These are phyloP conservation scores for Pythium diclinum DNA, from an alignment of 352 stramenopile genomes.

Conservation along the genomic window DNA sequence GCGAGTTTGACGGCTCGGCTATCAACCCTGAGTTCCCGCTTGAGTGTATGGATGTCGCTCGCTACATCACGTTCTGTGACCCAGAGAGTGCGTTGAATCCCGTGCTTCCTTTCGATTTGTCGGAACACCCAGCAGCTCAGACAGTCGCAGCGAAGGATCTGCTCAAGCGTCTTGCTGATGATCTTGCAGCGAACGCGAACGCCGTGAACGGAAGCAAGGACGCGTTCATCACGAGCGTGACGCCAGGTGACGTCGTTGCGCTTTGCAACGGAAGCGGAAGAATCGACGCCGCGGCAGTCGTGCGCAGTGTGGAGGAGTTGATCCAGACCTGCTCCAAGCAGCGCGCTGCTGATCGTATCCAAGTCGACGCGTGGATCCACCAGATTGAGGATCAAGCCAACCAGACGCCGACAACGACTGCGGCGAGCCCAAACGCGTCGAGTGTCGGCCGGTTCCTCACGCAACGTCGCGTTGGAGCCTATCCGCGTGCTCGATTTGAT, in stretches of 20 bases:
- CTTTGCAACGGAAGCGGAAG: slow-evolving; percentile 14
- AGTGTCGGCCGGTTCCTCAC: slow-evolving; percentile 58
- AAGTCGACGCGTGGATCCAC: slow-evolving; percentile 52
- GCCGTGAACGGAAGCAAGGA: slow-evolving; percentile 74
- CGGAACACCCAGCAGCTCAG: slow-evolving; percentile 81
- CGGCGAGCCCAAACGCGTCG: slow-evolving; percentile 8
- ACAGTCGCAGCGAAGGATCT: slow-evolving; percentile 94
- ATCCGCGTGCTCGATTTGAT: slow-evolving; percentile 67
- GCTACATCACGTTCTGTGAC: slow-evolving; percentile 75
- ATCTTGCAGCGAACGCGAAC: slow-evolving; percentile 87
- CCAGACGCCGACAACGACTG: slow-evolving; percentile 29
- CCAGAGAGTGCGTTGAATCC: slow-evolving; percentile 44
- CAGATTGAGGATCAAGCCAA: slow-evolving; percentile 54
- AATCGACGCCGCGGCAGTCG: slow-evolving; percentile 10
- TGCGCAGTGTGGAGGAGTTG: slow-evolving; percentile 43
- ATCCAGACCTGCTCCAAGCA: slow-evolving; percentile 50
- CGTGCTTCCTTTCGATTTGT: slow-evolving; percentile 92
- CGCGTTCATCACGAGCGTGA: slow-evolving; percentile 65
- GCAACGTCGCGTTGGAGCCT: slow-evolving; percentile 51
- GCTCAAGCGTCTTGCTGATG: slow-evolving; percentile 88
- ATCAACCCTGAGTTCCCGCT: slow-evolving; percentile 79
- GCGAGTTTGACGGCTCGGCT: slow-evolving; percentile 31
- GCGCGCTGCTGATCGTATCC: slow-evolving; percentile 47
- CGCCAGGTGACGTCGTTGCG: slow-evolving; percentile 39
- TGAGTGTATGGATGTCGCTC: slow-evolving; percentile 59